Conservation (phyloP, 805 yeast species). For the Danielozyma ontarioensis region DNA sequence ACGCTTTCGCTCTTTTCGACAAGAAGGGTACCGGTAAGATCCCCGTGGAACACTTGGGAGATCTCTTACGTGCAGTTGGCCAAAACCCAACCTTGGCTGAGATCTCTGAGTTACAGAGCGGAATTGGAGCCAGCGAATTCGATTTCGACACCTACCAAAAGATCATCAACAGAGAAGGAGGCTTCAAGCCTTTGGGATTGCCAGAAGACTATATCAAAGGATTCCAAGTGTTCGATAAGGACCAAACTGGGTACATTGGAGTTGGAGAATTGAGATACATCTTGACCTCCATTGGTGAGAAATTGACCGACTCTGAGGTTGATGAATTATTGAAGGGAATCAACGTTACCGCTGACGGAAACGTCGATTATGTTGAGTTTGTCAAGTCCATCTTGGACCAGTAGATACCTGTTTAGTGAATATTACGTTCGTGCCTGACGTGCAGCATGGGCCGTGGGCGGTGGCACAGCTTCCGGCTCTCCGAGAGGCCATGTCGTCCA, state of each 20-base stretch:
- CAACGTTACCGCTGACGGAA: slow-evolving; percentile 87
- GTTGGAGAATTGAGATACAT: slow-evolving; percentile 96
- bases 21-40: slow-evolving; percentile 93
- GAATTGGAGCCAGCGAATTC: slow-evolving; percentile 44
- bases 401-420: too few relatives aligned
- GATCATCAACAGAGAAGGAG: slow-evolving; percentile 80
- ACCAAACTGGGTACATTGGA: slow-evolving; percentile 90
- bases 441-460: too few relatives aligned
- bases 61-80: slow-evolving; percentile 92
- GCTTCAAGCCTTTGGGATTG: slow-evolving; percentile 81
- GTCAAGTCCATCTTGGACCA: slow-evolving; percentile 92
- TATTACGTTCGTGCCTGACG: too few relatives aligned
- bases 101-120: slow-evolving; percentile 46
- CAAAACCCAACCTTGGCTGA: slow-evolving; percentile 96
- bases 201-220: slow-evolving; percentile 86
- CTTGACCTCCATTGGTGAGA: slow-evolving; percentile 93
- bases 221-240: slow-evolving; percentile 97
- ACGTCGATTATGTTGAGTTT: slow-evolving; percentile 90
- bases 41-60: slow-evolving; percentile 80
- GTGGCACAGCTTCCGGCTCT: too few relatives aligned
- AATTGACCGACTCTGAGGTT: slow-evolving; percentile 83
- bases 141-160: slow-evolving; percentile 74
- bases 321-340: slow-evolving; percentile 96
- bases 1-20: slow-evolving; percentile 95
- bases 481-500: too few relatives aligned